Base-by-base conservation (phyloP, 108 stramenopile genomes). In the Fragilaria crotonensis region DNA sequence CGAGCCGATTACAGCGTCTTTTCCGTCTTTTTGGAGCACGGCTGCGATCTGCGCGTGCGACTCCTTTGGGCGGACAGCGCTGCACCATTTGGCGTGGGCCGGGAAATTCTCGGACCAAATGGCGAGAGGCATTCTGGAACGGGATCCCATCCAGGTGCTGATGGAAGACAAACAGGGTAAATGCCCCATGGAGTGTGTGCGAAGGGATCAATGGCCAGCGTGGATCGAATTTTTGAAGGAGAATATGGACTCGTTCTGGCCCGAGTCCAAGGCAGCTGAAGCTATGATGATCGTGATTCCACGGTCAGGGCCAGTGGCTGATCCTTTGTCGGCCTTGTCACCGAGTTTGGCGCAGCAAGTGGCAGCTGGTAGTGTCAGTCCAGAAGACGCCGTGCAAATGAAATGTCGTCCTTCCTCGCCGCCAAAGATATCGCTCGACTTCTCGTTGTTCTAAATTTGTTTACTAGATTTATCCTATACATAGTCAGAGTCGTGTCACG, bases 141-240 rank as follows among this genome's bases (percentile, higher is more conserved):
- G 59, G 22, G 88, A 95, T 71, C 46, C 64, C 22, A 44, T 66
- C 17, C 78, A 91, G 52, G 58, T 92, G 19, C 77, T 78, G 18
- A 62, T 82, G 27, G 62, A 73, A 30, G 94, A 95, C 72, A 77
- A 71, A 47, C 74, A 80, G 4, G 90, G 90, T 7, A 64, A 78
- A 48, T 81, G 72, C 1, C 90, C 94, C 7, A 59, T 95, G 33
- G 69, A 84, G 44, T 95, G 92, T 56, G 71, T 88, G 31, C 79
- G 79, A 11, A 48, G 36, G n/a, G 83, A 81, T 36, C 53, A 80
- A 31, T 76, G 76, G 66, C 52, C 23, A 11, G 67, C 77, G n/a
- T 94, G 93, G 93, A 74, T 71, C 21, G 62, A 54, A 2, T 94
- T 85, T 64, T 65, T 94, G 31, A 58, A 72, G 26, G 46, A 57